Evolutionary conservation across 176 grass and related monocot species (phyloP).

Genomic region (Cenchrus americanus): DNA sequence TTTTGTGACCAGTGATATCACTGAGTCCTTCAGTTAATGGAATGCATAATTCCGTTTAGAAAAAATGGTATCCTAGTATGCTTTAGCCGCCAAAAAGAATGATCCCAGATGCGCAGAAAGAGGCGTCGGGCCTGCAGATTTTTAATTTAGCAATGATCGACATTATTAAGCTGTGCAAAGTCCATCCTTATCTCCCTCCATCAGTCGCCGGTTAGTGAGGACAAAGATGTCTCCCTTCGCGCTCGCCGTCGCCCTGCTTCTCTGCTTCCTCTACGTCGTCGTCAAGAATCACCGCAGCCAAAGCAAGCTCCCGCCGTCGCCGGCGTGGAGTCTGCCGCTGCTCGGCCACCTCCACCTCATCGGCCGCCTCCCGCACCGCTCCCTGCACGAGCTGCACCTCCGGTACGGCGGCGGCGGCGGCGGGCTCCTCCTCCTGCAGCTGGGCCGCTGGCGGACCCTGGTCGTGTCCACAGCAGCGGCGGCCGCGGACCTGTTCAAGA

Average conservation of each 20-base stretch:
- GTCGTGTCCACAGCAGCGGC: background rate
- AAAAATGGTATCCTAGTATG: no score
- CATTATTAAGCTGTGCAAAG: background rate
- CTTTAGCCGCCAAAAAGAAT: no score
- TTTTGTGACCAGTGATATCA: no score
- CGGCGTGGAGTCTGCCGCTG: background rate
- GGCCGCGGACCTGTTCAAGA: background rate
- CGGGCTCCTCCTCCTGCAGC: slow-evolving; percentile 16
- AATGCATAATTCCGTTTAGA: no score
- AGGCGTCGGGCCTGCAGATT: no score
- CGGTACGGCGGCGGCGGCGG: background rate
- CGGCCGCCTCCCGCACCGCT: slow-evolving; percentile 5
- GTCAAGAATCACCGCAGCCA: background rate
- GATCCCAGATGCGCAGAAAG: no score
- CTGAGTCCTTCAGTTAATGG: no score
- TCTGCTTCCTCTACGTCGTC: background rate
- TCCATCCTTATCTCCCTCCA: background rate
- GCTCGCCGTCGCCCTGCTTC: slow-evolving; percentile 2
- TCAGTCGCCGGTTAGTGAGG: background rate
- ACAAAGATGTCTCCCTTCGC: background rate
- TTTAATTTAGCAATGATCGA: no score
- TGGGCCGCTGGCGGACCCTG: background rate
- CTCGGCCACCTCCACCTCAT: slow-evolving; percentile 14
- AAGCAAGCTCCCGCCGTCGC: background rate
- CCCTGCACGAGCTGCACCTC: background rate